Percentiles rank a stretch among this genome's conserved stretches.
Conservation (phyloP, 768 basidiomycete genomes). For the Mycena crocata region DNA sequence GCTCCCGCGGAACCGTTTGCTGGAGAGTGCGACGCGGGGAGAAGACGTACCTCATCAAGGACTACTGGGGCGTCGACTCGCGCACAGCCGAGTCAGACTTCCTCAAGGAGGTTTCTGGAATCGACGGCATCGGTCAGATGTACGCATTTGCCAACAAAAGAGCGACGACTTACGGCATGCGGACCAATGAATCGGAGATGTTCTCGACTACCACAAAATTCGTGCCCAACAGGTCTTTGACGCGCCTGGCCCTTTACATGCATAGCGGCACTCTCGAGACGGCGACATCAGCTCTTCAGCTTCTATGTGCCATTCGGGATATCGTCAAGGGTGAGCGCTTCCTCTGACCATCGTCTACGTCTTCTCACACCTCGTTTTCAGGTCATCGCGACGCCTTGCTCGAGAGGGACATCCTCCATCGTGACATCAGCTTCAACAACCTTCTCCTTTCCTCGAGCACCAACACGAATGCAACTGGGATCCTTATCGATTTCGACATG, state of each 20-base stretch:
- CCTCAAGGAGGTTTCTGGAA: slow-evolving; percentile 19
- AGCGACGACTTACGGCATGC: slow-evolving; percentile 7
- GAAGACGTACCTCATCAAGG: slow-evolving; percentile 33
- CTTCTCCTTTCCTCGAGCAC: slow-evolving; percentile 34
- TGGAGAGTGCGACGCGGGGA: slow-evolving; percentile 28
- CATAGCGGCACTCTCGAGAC: slow-evolving; percentile 27
- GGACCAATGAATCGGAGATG: background rate
- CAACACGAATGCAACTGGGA: background rate
- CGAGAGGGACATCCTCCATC: slow-evolving; percentile 37
- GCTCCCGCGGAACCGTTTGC: slow-evolving; percentile 38
- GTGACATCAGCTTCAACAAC: slow-evolving; percentile 41
- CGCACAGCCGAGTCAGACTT: slow-evolving; percentile 23
- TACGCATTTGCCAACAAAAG: slow-evolving; percentile 11
- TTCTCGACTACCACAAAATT: background rate
- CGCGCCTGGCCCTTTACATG: slow-evolving; percentile 24
- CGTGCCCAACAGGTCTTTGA: slow-evolving; percentile 22
- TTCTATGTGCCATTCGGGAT: slow-evolving; percentile 32
- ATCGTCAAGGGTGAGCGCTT: slow-evolving; percentile 29
- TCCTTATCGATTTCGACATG: slow-evolving; percentile 19
- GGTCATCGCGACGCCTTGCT: slow-evolving; percentile 32
- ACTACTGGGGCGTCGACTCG: slow-evolving; percentile 32
- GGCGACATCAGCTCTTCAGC: slow-evolving; percentile 19
- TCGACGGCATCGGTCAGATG: slow-evolving; percentile 35
- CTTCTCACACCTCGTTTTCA: background rate
- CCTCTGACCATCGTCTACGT: background rate